Conservation (phyloP, 1,139 yeast genomes). For the Candida tropicalis region DNA sequence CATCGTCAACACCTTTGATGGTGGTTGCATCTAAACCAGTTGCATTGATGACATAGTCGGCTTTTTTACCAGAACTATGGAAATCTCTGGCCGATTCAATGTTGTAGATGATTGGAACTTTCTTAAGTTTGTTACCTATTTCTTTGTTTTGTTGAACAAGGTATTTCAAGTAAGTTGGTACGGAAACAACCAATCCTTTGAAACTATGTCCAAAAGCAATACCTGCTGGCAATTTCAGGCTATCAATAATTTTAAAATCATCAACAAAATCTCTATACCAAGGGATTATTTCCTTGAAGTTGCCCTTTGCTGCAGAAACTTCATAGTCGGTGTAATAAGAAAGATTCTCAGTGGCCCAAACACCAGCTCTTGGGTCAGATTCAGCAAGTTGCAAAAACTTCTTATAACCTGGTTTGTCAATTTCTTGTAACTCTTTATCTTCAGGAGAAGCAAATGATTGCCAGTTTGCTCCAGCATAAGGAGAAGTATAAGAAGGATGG, state of each 20-base stretch:
- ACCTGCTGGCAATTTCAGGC: constrained; percentile 33
- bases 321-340: constrained; percentile 30
- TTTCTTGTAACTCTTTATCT: constrained; percentile 33
- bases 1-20: constrained; percentile 36
- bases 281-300: constrained; percentile 30
- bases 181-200: constrained; percentile 52
- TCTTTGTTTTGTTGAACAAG: constrained; percentile 40
- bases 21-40: constrained; percentile 42
- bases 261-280: constrained; percentile 50
- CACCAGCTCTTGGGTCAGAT: constrained; percentile 48
- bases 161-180: constrained; percentile 51
- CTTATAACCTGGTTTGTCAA: constrained; percentile 44
- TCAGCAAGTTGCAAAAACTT: constrained; percentile 42
- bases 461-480: constrained; percentile 52
- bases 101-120: constrained; percentile 28
- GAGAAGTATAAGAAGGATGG: constrained; percentile 39
- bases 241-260: constrained; percentile 31
- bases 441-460: constrained; percentile 42
- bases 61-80: constrained; percentile 25
- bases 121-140: constrained; percentile 37
- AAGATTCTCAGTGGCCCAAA: constrained; percentile 35
- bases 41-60: constrained; percentile 48
- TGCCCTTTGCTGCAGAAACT: constrained; percentile 11
- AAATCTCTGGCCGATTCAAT: constrained; percentile 30
- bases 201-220: constrained; percentile 42